Base-by-base conservation (phyloP, 1,139 yeast genomes). In the Yamadazyma songkhlaensis region DNA sequence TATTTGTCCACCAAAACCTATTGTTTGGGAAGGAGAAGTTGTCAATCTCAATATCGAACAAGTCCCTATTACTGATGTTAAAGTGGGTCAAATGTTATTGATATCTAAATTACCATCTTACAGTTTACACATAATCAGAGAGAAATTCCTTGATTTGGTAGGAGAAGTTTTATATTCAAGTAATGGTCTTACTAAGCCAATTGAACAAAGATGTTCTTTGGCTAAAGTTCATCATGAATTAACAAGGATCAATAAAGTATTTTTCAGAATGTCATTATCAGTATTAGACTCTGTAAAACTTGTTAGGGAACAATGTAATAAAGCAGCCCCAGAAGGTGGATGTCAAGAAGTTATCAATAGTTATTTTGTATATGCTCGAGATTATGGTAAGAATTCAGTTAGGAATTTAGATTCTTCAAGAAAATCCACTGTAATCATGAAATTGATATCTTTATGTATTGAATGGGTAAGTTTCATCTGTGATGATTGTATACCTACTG, bases 401-500 rank as follows among this genome's bases (percentile, higher is more conserved):
- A 70, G 78, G 39, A 76, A 74, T 36, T 72, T 84, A 46, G 92
- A 85, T 41, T 73, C 84, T 2, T 65, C 77, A 4, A 67, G 85
- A 42, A 79, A 86, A 46, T 80, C 92, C 0, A 72, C 79, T 0
- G 76, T 89, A 9, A 83, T 90, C 29, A 70, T 84, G 67, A 78
- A 81, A 47, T 73, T 92, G 56, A 81, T 90, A 26, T 81, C 81
- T 42, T 62, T 89, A 43, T 79, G 95, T 32, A 80, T 89, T 37
- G 94, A 85, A 41, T 92, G 98, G 98, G 84, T 92, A 7, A 78
- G 89, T 42, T 90, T 88, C 54, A 81, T 92, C 27, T 87, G 95
- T 49, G 97, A 92, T 59, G 97, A 90, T 53, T 92, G 98, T 64
- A 81, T 81, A 14, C 96, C 97, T 0, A 84, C 95, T 0, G 97